These are phyloP conservation scores for Botrytis paeoniae DNA, from an alignment of 2,329 filamentous ascomycete species.

Conservation along the genomic window DNA sequence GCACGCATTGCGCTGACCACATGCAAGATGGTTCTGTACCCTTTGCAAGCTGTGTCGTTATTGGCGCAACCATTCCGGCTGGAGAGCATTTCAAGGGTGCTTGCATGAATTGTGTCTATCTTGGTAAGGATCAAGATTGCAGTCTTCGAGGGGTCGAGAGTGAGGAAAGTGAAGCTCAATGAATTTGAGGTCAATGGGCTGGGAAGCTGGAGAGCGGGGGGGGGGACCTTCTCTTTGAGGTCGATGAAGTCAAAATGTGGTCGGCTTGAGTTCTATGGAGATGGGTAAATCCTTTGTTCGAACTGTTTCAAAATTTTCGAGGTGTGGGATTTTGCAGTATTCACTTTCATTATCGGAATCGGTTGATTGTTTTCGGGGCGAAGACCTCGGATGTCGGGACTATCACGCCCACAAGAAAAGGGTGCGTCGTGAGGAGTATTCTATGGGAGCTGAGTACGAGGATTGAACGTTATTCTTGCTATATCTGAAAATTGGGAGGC, in stretches of 20 bases:
- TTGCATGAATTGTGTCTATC: slow-evolving; percentile 10
- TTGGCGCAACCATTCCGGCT: neutral
- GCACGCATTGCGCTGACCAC: neutral
- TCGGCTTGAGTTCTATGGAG: neutral
- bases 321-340: neutral
- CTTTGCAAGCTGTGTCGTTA: neutral
- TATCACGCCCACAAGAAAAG: neutral
- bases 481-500: too few relatives aligned
- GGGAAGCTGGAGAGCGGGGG: neutral
- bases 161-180: neutral
- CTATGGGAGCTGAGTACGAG: neutral
- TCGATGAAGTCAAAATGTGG: neutral
- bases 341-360: neutral
- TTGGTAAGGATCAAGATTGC: slow-evolving; percentile 7
- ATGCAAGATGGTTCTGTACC: neutral
- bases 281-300: neutral
- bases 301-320: neutral
- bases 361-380: neutral
- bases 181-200: neutral
- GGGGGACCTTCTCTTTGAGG: neutral
- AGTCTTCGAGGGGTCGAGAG: neutral
- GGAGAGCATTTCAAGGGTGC: neutral
- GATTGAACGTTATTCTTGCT: neutral
- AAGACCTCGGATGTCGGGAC: neutral
- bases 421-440: too few relatives aligned